Base-by-base conservation (phyloP, 1,284 basidiomycete genomes). In the Ceratobasidium theobromae region DNA sequence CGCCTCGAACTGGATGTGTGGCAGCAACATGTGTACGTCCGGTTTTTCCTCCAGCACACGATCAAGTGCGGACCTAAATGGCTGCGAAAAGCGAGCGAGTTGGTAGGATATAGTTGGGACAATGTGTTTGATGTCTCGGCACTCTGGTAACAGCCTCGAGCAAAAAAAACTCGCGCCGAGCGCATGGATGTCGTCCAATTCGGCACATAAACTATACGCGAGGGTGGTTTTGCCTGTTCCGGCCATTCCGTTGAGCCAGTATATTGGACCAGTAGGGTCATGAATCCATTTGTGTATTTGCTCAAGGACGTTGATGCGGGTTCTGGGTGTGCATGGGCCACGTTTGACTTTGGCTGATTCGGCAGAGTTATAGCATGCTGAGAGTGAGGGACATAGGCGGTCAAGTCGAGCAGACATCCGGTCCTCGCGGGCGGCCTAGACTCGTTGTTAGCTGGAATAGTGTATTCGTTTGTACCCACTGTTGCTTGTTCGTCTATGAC, bases 111-210 rank as follows among this genome's bases (percentile, higher is more conserved):
- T 51, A 6, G 68, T 43, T n/a, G 68, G 68, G 8, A 67, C 23
- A 18, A 69, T 65, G 9, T n/a, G 28, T 4, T 41, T 18, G n/a
- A 55, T 55, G 16, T 69, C 41, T 23, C 57, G 51, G 16, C 65
- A 53, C 4, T 43, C 49, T 1, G 49, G 40, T 5, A 53, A 33
- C 32, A 45, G 69, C 0, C 75, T 69, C 3, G 75, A 73, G 49
- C 74, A 77, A 68, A 76, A 77, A 16, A 53, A 57, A 4, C 70
- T 74, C 2, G 74, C 75, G 4, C 72, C 75, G 2, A 76, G 74
- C 4, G 23, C 38, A 11, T 65, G 38, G 14, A 53, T 21, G 9
- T 27, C 27, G 9, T 60, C 40, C 27, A 65, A 67, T 2, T 67
- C 30, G 2, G 68, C 53, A 18, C 72, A 71, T 2, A 74, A 52